These are phyloP conservation scores for Fusarium irregulare DNA, from an alignment of 2,329 filamentous ascomycete species.

Conservation along the genomic window DNA sequence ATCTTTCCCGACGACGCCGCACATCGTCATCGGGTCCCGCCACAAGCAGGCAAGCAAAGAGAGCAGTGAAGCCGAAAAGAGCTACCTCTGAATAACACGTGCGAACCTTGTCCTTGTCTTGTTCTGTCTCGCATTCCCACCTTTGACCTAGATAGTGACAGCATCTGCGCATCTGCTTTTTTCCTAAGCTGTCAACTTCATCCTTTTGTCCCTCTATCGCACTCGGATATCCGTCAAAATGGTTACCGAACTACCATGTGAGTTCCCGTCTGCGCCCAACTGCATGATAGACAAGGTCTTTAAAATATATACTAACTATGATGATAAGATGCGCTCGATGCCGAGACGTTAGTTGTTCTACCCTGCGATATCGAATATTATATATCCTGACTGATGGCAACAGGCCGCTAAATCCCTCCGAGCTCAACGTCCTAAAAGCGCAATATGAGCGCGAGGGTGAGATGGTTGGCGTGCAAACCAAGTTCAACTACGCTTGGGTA, in stretches of 20 bases:
- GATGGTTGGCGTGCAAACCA: conserved; percentile 96
- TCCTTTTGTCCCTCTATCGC: background rate
- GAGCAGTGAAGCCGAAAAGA: conserved; percentile 29
- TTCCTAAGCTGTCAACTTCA: background rate
- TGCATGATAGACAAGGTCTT: conserved; percentile 7
- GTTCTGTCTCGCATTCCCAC: background rate
- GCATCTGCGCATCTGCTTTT: background rate
- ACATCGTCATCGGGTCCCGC: conserved; percentile 44
- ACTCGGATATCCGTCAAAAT: conserved; percentile 48
- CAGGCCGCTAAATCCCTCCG: conserved; percentile 88
- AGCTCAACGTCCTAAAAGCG: conserved; percentile 89
- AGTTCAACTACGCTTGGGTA: conserved; percentile 99
- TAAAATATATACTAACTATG: conserved; percentile 19
- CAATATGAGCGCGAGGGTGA: conserved; percentile 99
- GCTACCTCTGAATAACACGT: conserved; percentile 31
- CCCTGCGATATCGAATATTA: background rate
- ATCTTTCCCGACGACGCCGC: conserved; percentile 34
- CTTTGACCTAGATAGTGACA: background rate
- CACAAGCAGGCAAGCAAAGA: conserved; percentile 31
- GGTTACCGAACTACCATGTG: conserved; percentile 63
- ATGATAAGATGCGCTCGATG: conserved; percentile 88
- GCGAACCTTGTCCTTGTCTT: conserved; percentile 6
- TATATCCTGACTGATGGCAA: conserved; percentile 24
- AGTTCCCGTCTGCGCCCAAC: conserved; percentile 44
- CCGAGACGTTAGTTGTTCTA: conserved; percentile 77